A percentile compares a stretch with the other conserved stretches of the same genome.
Evolutionary conservation across 1,139 yeast genomes (phyloP).

Genomic region (Geotrichum restrictum): DNA sequence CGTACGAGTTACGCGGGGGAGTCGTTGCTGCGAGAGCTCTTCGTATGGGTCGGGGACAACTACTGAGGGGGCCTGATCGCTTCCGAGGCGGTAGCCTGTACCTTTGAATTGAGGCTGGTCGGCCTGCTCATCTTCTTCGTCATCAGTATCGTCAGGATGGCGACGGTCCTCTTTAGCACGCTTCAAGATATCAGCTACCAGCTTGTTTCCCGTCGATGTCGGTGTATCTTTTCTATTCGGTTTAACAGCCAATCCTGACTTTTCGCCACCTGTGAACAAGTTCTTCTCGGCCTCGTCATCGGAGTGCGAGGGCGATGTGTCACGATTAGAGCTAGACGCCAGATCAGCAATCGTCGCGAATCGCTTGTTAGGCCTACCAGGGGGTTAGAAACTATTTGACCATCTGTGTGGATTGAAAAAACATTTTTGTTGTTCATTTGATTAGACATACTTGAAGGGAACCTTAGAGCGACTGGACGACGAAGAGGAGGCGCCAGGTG

Average conservation of each 20-base stretch:
- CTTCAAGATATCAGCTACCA: slow-evolving; percentile 56
- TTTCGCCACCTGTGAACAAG: slow-evolving; percentile 93
- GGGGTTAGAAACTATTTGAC: too few relatives aligned
- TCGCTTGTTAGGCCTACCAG: slow-evolving; percentile 26
- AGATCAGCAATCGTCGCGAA: slow-evolving; percentile 46
- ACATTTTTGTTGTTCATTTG: too few relatives aligned
- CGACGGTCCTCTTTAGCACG: slow-evolving; percentile 53
- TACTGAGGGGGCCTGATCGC: slow-evolving; percentile 37
- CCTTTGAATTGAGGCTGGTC: slow-evolving; percentile 54
- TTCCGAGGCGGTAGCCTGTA: slow-evolving; percentile 78
- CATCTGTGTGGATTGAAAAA: too few relatives aligned
- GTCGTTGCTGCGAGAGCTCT: slow-evolving; percentile 14
- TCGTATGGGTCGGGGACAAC: slow-evolving; percentile 16
- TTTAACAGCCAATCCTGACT: slow-evolving; percentile 87
- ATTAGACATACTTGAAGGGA: slow-evolving; percentile 5
- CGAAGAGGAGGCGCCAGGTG: neutral
- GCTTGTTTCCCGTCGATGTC: slow-evolving; percentile 26
- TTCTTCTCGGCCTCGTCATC: slow-evolving; percentile 66
- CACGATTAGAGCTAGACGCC: slow-evolving; percentile 29
- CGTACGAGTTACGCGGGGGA: slow-evolving; percentile 42
- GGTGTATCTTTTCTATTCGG: slow-evolving; percentile 51
- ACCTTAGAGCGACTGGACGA: slow-evolving; percentile 8
- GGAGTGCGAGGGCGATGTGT: slow-evolving; percentile 25
- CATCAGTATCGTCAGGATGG: slow-evolving; percentile 35
- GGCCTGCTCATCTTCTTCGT: slow-evolving; percentile 36